Evolutionary conservation across 768 basidiomycete genomes (phyloP).

Genomic region (Gyrodon lividus): DNA sequence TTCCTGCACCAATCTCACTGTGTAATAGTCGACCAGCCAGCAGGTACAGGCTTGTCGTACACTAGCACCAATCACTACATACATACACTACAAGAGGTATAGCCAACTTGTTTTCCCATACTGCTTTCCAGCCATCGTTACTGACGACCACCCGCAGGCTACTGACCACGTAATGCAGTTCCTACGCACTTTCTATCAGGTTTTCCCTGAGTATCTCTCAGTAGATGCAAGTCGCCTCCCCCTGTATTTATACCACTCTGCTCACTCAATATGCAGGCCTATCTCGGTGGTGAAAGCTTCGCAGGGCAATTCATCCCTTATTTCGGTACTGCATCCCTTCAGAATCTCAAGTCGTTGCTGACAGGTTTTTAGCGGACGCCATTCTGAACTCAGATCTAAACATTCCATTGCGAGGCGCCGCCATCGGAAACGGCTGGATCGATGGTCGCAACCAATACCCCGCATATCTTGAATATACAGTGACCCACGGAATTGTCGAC

Average conservation of each 20-base stretch:
- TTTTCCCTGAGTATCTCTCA: conserved; percentile 84
- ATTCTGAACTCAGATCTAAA: conserved; percentile 60
- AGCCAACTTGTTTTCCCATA: conserved; percentile 13
- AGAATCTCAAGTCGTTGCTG: background rate
- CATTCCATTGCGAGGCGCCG: conserved; percentile 70
- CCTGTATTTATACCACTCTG: background rate
- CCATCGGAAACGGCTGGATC: conserved; percentile 99
- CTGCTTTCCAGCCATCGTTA: background rate
- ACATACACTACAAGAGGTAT: conserved; percentile 70
- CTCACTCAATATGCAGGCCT: conserved; percentile 62
- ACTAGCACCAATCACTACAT: conserved; percentile 83
- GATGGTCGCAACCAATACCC: conserved; percentile 87
- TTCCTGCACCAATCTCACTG: conserved; percentile 9
- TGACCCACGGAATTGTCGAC: conserved; percentile 76
- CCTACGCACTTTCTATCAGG: conserved; percentile 78
- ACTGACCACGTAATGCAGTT: conserved; percentile 80
- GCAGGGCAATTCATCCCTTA: conserved; percentile 98
- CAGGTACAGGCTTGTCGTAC: conserved; percentile 93
- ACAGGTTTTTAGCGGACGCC: conserved; percentile 59
- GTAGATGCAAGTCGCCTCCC: conserved; percentile 66
- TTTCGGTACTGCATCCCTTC: conserved; percentile 55
- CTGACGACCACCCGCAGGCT: conserved; percentile 46
- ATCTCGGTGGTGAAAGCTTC: conserved; percentile 93
- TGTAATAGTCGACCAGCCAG: conserved; percentile 89
- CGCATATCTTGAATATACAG: conserved; percentile 82